Evolutionary conservation across 768 basidiomycete genomes (phyloP).

Genomic region (Albatrellus ellisii): DNA sequence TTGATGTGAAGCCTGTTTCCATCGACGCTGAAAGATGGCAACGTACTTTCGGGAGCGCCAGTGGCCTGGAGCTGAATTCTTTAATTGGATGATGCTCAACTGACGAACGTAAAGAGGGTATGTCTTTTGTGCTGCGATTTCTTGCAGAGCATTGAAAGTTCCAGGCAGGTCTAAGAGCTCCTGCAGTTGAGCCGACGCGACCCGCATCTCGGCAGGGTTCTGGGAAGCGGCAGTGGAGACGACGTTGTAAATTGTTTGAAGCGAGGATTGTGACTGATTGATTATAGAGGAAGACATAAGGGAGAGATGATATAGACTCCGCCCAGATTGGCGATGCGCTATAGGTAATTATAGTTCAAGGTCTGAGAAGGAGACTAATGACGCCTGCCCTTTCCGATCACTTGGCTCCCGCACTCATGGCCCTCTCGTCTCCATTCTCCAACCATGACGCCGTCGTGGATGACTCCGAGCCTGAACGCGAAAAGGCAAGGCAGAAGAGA

Average conservation of each 20-base stretch:
- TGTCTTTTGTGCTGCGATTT: slow-evolving; percentile 50
- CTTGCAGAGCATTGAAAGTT: slow-evolving; percentile 55
- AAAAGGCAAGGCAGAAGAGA: slow-evolving; percentile 25
- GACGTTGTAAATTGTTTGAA: slow-evolving; percentile 53
- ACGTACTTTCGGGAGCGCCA: slow-evolving; percentile 68
- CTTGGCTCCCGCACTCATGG: too few species aligned
- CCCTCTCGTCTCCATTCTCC: too few species aligned
- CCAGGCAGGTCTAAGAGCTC: slow-evolving; percentile 56
- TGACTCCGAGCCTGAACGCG: slow-evolving; percentile 65
- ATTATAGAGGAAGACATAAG: background rate
- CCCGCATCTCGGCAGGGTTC: slow-evolving; percentile 35
- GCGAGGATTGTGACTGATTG: slow-evolving; percentile 33
- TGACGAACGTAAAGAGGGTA: slow-evolving; percentile 58
- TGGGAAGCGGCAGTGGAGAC: slow-evolving; percentile 63
- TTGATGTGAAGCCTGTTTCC: slow-evolving; percentile 3
- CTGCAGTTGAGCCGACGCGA: slow-evolving; percentile 49
- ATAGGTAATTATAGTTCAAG: too few species aligned
- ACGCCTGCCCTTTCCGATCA: too few species aligned
- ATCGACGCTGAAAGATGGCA: background rate
- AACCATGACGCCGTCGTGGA: too few species aligned
- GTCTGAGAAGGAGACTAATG: too few species aligned
- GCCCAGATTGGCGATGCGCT: too few species aligned
- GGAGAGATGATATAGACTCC: background rate
- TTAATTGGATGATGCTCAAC: slow-evolving; percentile 82
- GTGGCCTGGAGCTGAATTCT: slow-evolving; percentile 59